Percentiles rank a stretch among this genome's conserved stretches.
phyloP scores from a whole-genome alignment of 371 early-diverging fungal genomes.

The Mucor lusitanicus region DNA sequence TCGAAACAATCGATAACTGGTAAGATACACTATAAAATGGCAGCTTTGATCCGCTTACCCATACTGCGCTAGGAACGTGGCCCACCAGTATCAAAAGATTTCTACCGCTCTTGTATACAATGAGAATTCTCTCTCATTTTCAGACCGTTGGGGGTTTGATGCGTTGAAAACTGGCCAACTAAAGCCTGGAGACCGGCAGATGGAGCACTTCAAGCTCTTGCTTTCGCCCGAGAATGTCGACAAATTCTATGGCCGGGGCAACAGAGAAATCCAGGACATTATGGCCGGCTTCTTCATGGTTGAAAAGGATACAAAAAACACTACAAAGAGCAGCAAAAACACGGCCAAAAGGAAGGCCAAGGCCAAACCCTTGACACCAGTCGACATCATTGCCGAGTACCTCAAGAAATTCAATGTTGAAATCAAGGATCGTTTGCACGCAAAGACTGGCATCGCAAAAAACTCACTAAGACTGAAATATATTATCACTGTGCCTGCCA shows the following conservation, averaged over 20 bases:
- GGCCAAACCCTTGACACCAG: background rate
- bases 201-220: background rate
- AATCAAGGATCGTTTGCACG: background rate
- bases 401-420: background rate
- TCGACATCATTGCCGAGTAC: constrained; percentile 2
- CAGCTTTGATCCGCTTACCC: background rate
- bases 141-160: background rate
- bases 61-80: background rate
- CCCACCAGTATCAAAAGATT: background rate
- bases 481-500: constrained; percentile 29
- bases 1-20: background rate
- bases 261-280: background rate
- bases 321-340: background rate
- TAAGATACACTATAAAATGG: background rate
- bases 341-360: too few relatives aligned
- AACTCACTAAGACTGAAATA: background rate
- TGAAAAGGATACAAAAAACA: background rate
- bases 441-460: background rate
- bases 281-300: background rate
- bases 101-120: background rate
- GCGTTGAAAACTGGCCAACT: background rate
- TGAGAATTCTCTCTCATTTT: background rate
- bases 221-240: background rate
- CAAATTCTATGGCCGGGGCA: background rate
- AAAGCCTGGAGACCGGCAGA: background rate